Base-by-base conservation (phyloP, 2,329 filamentous ascomycete genomes). In the Sporothrix phasma region DNA sequence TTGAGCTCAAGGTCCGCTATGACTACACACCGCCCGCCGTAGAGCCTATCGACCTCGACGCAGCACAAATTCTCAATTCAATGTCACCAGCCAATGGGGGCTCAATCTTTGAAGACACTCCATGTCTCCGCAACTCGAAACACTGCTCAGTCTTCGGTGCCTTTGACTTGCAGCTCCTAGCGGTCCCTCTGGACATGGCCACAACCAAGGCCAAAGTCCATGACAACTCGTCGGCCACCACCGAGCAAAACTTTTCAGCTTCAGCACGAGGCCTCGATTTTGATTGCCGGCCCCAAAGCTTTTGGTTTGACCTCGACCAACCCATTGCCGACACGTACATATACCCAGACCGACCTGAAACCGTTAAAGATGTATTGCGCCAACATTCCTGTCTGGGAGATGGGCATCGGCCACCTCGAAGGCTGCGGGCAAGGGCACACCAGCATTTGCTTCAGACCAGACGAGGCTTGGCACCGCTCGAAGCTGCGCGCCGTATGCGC, bases 1-100 rank as follows among this genome's bases (percentile, higher is more conserved):
- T 87, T n/a, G 74, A 78, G 61, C 78, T 85, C 66, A 84, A 81
- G 70, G 73, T 87, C 5, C 77, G 81, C 22, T 88, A 88, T 73
- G 78, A 81, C 66, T 81, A 82, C 66, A 17, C 22, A 19, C 54
- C 54, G 22, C 54, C 54, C 3, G 53, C 53, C 41, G 19, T 54
- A 10, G 24, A 39, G n/a, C n/a, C 51, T 29, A n/a, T 31, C 19
- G 47, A 51, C 6, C 56, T 46, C 24, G 17, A 43, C 24, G 56
- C 41, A 7, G 43, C 43, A 2, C 56, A 60, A 10, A 51, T 51
- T 34, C 47, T 51, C 15, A 51, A 17, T 29, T 51, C 47, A 7
- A 51, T 51, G 47, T 26, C 26, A 6, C 31, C 47, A 10, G n/a
- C 47, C n/a, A 26, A 51, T n/a, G n/a, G n/a, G n/a, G n/a, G n/a